phyloP scores from a whole-genome alignment of 1,284 basidiomycete genomes.

The Anthracocystis panici-leucophaei region DNA sequence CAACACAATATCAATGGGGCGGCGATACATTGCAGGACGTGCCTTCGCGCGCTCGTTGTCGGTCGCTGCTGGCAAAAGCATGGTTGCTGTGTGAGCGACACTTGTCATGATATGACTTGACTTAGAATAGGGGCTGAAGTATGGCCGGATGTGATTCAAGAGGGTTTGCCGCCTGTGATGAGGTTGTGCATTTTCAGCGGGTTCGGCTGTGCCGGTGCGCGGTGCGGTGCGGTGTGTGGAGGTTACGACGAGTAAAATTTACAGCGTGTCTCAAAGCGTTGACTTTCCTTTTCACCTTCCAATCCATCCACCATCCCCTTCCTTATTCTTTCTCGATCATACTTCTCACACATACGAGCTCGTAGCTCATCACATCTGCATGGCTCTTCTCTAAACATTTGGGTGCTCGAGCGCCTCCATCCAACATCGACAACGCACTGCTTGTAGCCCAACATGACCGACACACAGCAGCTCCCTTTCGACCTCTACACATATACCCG shows the following conservation, averaged over 20 bases:
- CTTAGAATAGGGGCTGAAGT: too few species aligned
- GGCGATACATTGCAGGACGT: too few species aligned
- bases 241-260: slow-evolving; percentile 1
- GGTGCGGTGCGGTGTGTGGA: neutral
- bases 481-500: slow-evolving; percentile 28
- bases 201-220: neutral
- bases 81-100: too few species aligned
- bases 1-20: too few species aligned
- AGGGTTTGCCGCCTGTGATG: neutral
- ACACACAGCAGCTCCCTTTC: slow-evolving; percentile 20
- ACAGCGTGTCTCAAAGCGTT: neutral
- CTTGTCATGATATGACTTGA: too few species aligned
- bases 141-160: too few species aligned
- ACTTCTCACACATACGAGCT: neutral
- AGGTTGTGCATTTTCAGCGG: neutral
- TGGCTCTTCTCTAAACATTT: slow-evolving; percentile 9
- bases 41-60: too few species aligned
- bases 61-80: too few species aligned
- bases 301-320: neutral
- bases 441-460: slow-evolving; percentile 13
- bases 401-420: slow-evolving; percentile 30
- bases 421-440: neutral
- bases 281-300: neutral
- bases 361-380: slow-evolving; percentile 7
- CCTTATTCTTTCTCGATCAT: neutral